Evolutionary conservation across 371 early-diverging fungal genomes (phyloP).

Genomic region (Chytridium lagenaria): DNA sequence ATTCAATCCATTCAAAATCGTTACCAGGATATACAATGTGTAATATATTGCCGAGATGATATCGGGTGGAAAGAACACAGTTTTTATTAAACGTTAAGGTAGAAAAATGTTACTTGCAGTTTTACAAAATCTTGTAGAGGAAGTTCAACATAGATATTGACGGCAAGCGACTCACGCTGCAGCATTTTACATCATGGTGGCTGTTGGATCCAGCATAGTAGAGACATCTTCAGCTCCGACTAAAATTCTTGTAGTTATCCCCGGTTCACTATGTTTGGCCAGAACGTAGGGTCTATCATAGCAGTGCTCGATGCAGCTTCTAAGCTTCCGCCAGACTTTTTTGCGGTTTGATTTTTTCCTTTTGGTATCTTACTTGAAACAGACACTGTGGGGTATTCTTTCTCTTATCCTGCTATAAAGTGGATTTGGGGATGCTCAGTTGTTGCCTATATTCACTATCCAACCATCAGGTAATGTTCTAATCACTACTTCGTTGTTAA

Average conservation of each 20-base stretch:
- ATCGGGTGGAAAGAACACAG: conserved; percentile 58
- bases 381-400: conserved; percentile 96
- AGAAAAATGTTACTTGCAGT: not conserved
- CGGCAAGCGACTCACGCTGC: conserved; percentile 54
- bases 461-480: conserved; percentile 76
- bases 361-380: conserved; percentile 18
- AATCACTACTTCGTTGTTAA: too few relatives aligned
- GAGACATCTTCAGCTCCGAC: not conserved
- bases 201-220: conserved; percentile 76
- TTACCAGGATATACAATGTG: conserved; percentile 66
- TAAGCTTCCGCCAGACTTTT: conserved; percentile 77
- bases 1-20: conserved; percentile 75
- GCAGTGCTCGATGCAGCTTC: conserved; percentile 80
- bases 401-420: conserved; percentile 84
- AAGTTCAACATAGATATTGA: conserved; percentile 66
- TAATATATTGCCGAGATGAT: conserved; percentile 82
- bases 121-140: conserved; percentile 47
- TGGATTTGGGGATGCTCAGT: conserved; percentile 68
- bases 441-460: conserved; percentile 94
- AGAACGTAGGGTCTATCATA: conserved; percentile 81
- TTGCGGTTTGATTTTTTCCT: conserved; percentile 66
- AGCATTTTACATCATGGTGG: conserved; percentile 66
- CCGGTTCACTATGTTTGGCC: conserved; percentile 82
- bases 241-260: conserved; percentile 65
- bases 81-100: conserved; percentile 70